Evolutionary conservation across 2,329 filamentous ascomycete genomes (phyloP), one percentile per base, ranked within the genome.

Genomic region (Alternaria novae-zelandiae): DNA sequence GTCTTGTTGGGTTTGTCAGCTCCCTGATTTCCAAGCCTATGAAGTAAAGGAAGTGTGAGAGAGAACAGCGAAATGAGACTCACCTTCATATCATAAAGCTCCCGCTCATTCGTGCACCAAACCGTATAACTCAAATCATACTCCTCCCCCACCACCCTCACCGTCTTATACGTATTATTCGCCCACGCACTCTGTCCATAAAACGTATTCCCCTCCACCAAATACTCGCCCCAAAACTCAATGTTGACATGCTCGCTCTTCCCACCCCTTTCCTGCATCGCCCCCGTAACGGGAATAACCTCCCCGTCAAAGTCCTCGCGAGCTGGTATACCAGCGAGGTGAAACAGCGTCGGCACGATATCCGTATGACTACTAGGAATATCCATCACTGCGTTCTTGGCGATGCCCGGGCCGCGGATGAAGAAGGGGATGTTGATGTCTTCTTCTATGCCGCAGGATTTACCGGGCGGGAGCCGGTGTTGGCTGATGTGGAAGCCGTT

Each of bases 21-120:
- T 10, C 4, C 2, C 8, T n/a, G 3, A 5, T n/a, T 8, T 8
- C 4, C 32, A 36, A n/a, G 32, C 8, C 32, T n/a, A 5, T 1
- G 1, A 36, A 5, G 0, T 4, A 36, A n/a, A 36, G 15, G n/a
- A 8, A n/a, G 13, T 15, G 15, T 8, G 44, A 12, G 23, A 21
- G 10, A 23, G 12, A 12, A 49, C 57, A 60, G 7, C 17, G 41
- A 12, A 13, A 47, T 17, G 30, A 21, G 15, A 70, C 80, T 64
- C 74, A 86, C 87, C 70, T 82, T 85, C 49, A 90, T 74, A 65
- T 91, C 85, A 72, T 91, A 92, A 5, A 91, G 82, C 74, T 92
- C 89, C 58, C 87, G 86, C 69, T 91, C 89, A 57, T 89, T 88
- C 7, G 81, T 90, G 70, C 90, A 92, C 89, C 89, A 92, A 0